Evolutionary conservation across 768 basidiomycete species (phyloP).

Genomic region (Hericium erinaceus): DNA sequence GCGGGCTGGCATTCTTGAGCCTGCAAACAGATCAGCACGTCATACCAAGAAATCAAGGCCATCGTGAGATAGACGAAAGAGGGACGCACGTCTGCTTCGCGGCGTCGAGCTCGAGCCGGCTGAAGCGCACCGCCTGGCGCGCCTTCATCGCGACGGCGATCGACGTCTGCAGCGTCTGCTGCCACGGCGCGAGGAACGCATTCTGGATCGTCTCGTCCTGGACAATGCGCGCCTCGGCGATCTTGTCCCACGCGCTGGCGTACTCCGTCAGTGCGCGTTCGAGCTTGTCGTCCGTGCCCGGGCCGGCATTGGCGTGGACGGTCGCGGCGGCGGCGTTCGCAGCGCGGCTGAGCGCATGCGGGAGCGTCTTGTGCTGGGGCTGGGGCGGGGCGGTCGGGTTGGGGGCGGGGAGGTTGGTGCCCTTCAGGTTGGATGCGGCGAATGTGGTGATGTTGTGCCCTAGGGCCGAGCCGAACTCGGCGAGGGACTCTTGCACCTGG

Average conservation of each 20-base stretch:
- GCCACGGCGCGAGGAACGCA: slow-evolving; percentile 76
- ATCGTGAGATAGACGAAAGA: background rate
- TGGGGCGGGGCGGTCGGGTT: slow-evolving; percentile 46
- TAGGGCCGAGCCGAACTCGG: slow-evolving; percentile 63
- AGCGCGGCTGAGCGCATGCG: slow-evolving; percentile 86
- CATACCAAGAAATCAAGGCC: background rate
- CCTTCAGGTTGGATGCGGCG: slow-evolving; percentile 81
- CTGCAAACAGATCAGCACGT: slow-evolving; percentile 29
- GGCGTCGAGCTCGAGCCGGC: slow-evolving; percentile 81
- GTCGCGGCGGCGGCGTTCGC: slow-evolving; percentile 49
- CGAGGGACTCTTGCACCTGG: slow-evolving; percentile 75
- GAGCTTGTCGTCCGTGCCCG: slow-evolving; percentile 49
- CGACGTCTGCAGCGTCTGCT: slow-evolving; percentile 73
- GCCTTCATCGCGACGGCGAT: slow-evolving; percentile 92
- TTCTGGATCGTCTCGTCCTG: slow-evolving; percentile 68
- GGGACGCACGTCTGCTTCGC: slow-evolving; percentile 72
- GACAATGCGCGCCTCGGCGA: slow-evolving; percentile 64
- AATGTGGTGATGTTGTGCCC: slow-evolving; percentile 72
- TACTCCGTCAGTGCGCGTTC: slow-evolving; percentile 73
- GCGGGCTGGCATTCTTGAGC: slow-evolving; percentile 65
- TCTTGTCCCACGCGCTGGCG: slow-evolving; percentile 76
- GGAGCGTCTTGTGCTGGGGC: slow-evolving; percentile 87
- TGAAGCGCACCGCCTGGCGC: slow-evolving; percentile 67
- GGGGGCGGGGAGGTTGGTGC: slow-evolving; percentile 77
- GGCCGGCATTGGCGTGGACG: slow-evolving; percentile 34